phyloP scores from a whole-genome alignment of 2,329 filamentous ascomycete genomes.

The Triangularia verruculosa region DNA sequence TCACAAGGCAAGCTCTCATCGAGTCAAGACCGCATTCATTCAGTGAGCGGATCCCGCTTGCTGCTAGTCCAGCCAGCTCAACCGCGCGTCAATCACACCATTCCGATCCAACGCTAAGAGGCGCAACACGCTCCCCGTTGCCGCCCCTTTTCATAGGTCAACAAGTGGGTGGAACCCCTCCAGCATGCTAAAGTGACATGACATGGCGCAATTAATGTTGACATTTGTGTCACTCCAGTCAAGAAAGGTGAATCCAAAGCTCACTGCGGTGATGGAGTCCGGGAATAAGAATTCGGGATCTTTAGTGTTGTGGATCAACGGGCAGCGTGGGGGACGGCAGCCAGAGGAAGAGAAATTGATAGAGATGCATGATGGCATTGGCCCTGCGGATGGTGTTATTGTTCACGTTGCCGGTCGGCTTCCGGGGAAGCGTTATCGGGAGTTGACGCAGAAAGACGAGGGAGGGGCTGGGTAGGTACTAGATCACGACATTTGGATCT shows the following conservation, averaged over 20 bases:
- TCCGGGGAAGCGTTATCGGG: background rate
- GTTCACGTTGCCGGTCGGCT: background rate
- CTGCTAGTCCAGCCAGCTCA: background rate
- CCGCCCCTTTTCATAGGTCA: background rate
- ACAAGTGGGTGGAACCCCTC: background rate
- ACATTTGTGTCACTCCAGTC: conserved; percentile 13
- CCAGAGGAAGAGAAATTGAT: background rate
- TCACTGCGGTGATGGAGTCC: background rate
- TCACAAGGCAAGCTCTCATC: background rate
- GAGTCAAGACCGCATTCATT: background rate
- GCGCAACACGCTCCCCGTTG: background rate
- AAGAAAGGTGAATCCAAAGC: background rate
- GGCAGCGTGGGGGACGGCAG: background rate
- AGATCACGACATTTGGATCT: background rate
- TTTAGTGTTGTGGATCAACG: background rate
- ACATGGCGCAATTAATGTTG: conserved; percentile 14
- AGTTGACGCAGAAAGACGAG: background rate
- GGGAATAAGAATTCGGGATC: background rate
- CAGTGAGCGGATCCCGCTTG: background rate
- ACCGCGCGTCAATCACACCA: conserved; percentile 9
- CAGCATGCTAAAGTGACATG: background rate
- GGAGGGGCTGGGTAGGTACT: background rate
- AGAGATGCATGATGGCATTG: background rate
- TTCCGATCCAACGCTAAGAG: background rate
- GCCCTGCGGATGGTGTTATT: conserved; percentile 15